A percentile compares a stretch with the other conserved stretches of the same genome.
These are phyloP conservation scores for Singerocomus inundabilis DNA, from an alignment of 1,284 basidiomycete genomes.

Conservation along the genomic window DNA sequence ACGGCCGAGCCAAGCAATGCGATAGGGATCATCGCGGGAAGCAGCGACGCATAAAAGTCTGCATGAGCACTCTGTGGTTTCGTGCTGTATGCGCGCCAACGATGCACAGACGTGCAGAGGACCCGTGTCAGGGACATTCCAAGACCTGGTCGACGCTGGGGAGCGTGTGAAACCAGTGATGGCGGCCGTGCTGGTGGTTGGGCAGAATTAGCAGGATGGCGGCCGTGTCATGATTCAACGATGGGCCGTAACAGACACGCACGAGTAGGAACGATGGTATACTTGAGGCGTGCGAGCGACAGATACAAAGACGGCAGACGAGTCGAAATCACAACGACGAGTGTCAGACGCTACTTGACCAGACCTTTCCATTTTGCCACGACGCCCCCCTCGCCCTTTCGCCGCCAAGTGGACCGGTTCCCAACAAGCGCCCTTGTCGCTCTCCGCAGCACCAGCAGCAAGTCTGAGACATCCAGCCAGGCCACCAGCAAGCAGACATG, in stretches of 20 bases:
- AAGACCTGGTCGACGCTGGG: too few species aligned
- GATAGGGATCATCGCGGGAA: conserved; percentile 76
- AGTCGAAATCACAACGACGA: conserved; percentile 6
- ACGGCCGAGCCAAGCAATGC: conserved; percentile 73
- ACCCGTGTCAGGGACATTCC: conserved; percentile 1
- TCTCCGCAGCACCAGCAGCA: background rate
- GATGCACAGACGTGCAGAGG: conserved; percentile 2
- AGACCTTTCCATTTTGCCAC: conserved; percentile 5
- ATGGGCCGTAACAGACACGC: too few species aligned
- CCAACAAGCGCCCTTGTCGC: conserved; percentile 14
- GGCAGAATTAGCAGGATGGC: too few species aligned
- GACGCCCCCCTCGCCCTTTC: background rate
- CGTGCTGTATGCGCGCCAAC: conserved; percentile 15
- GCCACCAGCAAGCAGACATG: conserved; percentile 13
- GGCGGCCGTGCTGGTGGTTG: too few species aligned
- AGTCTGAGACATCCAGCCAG: background rate
- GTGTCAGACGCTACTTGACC: background rate
- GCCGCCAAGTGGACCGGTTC: conserved; percentile 30
- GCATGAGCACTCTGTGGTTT: conserved; percentile 49
- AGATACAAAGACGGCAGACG: conserved; percentile 14
- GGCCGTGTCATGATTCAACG: too few species aligned
- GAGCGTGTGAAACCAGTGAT: too few species aligned
- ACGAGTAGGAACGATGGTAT: too few species aligned
- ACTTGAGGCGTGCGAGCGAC: conserved; percentile 10
- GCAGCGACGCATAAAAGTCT: conserved; percentile 61